Conservation (phyloP, 305 asterid species). For the Fraxinus baroniana region DNA sequence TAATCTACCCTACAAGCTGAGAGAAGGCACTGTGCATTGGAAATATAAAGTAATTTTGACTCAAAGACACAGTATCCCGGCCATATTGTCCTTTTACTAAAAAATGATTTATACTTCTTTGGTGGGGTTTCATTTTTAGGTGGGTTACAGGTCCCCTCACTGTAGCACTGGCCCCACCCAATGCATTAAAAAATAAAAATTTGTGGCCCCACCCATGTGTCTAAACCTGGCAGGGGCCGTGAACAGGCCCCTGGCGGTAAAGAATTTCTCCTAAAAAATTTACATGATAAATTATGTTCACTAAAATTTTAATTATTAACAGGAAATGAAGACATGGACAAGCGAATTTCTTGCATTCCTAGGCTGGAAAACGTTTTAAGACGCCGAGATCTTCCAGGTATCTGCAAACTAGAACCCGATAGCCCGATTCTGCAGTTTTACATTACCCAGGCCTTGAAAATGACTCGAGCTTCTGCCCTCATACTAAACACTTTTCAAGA, state of each 20-base stretch:
- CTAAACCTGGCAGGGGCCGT: no score
- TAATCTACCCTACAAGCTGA: not conserved
- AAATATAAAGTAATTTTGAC: not conserved
- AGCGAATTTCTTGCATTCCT: conserved; percentile 28
- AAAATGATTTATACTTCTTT: no score
- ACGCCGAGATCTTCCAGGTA: conserved; percentile 40
- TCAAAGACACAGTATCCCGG: not conserved
- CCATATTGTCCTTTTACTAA: not conserved
- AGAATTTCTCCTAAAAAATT: not conserved
- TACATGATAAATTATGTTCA: not conserved
- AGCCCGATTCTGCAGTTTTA: conserved; percentile 23
- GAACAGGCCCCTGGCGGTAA: no score
- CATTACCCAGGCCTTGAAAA: conserved; percentile 28
- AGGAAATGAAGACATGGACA: conserved; percentile 35
- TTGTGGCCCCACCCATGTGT: no score
- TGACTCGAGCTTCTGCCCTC: conserved; percentile 41
- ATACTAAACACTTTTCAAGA: conserved; percentile 45
- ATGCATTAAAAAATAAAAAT: no score
- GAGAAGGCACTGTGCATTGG: not conserved
- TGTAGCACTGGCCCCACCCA: no score
- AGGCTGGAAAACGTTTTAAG: conserved; percentile 36
- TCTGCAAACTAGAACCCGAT: conserved; percentile 28
- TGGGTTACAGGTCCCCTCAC: no score
- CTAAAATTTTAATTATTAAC: not conserved
- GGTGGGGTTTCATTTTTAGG: no score